These are phyloP conservation scores for Diaporthe longicolla DNA, from an alignment of 2,329 filamentous ascomycete species.

Conservation along the genomic window DNA sequence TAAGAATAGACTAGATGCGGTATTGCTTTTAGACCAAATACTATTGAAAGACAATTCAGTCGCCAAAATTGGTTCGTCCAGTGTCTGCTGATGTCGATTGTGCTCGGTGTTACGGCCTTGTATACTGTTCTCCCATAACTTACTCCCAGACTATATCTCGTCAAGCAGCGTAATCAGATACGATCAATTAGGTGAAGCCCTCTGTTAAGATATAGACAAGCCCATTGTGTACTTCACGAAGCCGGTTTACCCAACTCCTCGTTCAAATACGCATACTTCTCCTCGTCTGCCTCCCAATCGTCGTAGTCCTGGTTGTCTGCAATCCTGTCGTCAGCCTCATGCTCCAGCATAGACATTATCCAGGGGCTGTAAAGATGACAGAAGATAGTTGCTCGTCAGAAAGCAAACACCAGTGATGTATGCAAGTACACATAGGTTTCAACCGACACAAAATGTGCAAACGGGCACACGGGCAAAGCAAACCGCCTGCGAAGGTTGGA, in stretches of 20 bases:
- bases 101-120: neutral
- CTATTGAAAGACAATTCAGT: conserved; percentile 4
- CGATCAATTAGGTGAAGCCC: neutral
- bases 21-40: neutral
- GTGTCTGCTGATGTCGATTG: neutral
- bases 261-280: neutral
- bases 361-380: no score
- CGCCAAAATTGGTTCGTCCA: neutral
- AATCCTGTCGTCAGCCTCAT: neutral
- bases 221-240: neutral
- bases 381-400: neutral
- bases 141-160: neutral
- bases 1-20: conserved; percentile 34
- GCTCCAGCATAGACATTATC: neutral
- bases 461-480: neutral
- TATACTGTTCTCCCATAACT: neutral
- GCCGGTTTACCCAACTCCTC: neutral
- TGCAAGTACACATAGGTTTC: no score
- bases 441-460: neutral
- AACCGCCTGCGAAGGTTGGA: neutral
- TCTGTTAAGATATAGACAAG: neutral
- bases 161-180: neutral
- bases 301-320: conserved; percentile 4
- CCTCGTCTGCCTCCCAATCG: conserved; percentile 3
- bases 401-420: neutral